A percentile compares a stretch with the other conserved stretches of the same genome.
Evolutionary conservation across 352 stramenopile genomes (phyloP).

Genomic region (Phytophthora pistaciae): DNA sequence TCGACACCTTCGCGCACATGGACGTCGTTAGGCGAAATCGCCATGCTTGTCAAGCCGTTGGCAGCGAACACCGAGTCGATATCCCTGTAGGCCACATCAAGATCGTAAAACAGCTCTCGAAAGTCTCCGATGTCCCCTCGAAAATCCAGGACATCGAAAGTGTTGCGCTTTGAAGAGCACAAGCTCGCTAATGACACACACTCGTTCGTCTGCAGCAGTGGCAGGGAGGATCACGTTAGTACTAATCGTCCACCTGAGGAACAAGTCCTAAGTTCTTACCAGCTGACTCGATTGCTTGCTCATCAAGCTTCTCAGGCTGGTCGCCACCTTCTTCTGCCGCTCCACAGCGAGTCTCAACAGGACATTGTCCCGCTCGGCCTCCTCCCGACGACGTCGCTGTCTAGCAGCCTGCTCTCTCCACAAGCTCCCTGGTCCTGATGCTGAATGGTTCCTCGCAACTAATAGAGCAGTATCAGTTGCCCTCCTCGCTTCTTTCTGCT

Average conservation of each 20-base stretch:
- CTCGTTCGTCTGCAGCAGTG: constrained; percentile 26
- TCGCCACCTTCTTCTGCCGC: neutral
- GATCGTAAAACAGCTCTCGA: constrained; percentile 21
- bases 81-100: constrained; percentile 32
- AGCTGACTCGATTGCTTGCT: constrained; percentile 14
- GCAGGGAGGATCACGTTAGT: neutral
- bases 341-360: neutral
- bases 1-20: constrained; percentile 35
- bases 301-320: neutral
- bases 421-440: neutral
- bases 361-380: neutral
- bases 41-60: constrained; percentile 28
- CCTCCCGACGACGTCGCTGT: neutral
- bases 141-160: constrained; percentile 19
- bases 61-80: constrained; percentile 35
- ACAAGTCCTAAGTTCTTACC: neutral
- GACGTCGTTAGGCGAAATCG: constrained; percentile 24
- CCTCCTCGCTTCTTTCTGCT: neutral
- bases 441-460: neutral
- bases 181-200: constrained; percentile 11
- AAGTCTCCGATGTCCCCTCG: constrained; percentile 30
- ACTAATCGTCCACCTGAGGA: neutral
- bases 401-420: neutral
- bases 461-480: neutral
- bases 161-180: constrained; percentile 14